Evolutionary conservation across 495 filamentous ascomycete species (phyloP).

Genomic region (Aspergillus ostianus): DNA sequence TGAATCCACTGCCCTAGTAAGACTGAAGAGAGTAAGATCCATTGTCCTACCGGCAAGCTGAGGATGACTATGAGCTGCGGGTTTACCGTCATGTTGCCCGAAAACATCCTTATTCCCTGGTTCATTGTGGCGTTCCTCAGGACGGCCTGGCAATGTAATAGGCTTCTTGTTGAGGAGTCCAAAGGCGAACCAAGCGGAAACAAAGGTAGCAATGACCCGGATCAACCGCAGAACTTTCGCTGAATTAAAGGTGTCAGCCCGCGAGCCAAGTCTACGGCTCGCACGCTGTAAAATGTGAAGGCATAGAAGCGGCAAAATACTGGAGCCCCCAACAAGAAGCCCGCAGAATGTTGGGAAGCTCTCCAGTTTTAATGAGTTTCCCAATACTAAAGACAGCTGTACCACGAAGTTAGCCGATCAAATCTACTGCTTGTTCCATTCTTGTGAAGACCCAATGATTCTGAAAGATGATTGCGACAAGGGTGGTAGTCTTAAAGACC

Average conservation of each 20-base stretch:
- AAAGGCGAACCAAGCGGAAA: constrained; percentile 50
- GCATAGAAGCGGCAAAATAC: constrained; percentile 55
- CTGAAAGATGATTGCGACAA: not conserved
- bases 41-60: constrained; percentile 72
- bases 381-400: constrained; percentile 39
- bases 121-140: constrained; percentile 7
- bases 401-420: constrained; percentile 2
- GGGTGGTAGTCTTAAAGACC: not conserved
- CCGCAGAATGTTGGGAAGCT: constrained; percentile 84
- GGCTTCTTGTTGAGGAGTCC: constrained; percentile 45
- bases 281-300: constrained; percentile 32
- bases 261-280: constrained; percentile 18
- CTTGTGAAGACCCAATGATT: not conserved
- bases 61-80: constrained; percentile 17
- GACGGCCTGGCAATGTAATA: constrained; percentile 17
- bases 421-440: not conserved
- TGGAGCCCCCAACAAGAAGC: constrained; percentile 70
- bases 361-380: constrained; percentile 37
- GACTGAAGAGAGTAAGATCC: constrained; percentile 82
- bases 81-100: constrained; percentile 38
- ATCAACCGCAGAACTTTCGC: constrained; percentile 25
- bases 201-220: constrained; percentile 40
- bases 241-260: constrained; percentile 18
- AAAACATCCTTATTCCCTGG: constrained; percentile 27
- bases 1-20: constrained; percentile 72